Evolutionary conservation across 352 stramenopile species (phyloP).

Genomic region (Lagenidium giganteum): DNA sequence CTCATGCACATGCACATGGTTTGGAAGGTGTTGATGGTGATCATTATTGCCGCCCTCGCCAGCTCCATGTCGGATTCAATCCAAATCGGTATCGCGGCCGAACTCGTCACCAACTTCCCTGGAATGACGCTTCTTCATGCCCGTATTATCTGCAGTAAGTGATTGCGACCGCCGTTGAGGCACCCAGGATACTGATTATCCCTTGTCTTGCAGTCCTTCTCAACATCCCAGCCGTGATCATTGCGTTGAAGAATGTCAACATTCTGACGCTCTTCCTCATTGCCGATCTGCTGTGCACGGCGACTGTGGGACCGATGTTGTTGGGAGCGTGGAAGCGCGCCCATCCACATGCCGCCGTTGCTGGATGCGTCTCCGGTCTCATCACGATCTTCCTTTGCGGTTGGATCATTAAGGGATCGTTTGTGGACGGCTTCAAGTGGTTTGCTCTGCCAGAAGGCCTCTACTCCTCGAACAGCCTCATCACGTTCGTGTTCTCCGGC

Average conservation of each 20-base stretch:
- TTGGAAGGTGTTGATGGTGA: conserved; percentile 63
- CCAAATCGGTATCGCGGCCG: conserved; percentile 66
- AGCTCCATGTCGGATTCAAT: conserved; percentile 65
- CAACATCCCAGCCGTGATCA: conserved; percentile 59
- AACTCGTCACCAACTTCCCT: conserved; percentile 71
- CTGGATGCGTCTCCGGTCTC: conserved; percentile 48
- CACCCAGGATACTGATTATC: no score
- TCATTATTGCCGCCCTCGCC: conserved; percentile 66
- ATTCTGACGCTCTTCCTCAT: conserved; percentile 77
- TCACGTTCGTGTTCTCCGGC: conserved; percentile 72
- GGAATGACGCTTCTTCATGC: conserved; percentile 43
- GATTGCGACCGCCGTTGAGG: neutral
- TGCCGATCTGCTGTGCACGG: conserved; percentile 67
- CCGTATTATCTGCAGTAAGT: conserved; percentile 46
- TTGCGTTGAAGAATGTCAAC: conserved; percentile 60
- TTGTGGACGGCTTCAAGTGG: conserved; percentile 75
- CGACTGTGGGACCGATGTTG: conserved; percentile 70
- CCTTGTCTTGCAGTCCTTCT: conserved; percentile 49
- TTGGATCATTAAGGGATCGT: conserved; percentile 45
- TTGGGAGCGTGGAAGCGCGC: conserved; percentile 47
- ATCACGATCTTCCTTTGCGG: conserved; percentile 69
- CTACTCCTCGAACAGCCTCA: conserved; percentile 73
- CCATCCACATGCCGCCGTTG: conserved; percentile 30
- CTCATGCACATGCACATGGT: conserved; percentile 59
- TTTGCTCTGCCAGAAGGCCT: conserved; percentile 70